Conservation (phyloP, 1,284 basidiomycete species). For the Ceratobasidium sp. region DNA sequence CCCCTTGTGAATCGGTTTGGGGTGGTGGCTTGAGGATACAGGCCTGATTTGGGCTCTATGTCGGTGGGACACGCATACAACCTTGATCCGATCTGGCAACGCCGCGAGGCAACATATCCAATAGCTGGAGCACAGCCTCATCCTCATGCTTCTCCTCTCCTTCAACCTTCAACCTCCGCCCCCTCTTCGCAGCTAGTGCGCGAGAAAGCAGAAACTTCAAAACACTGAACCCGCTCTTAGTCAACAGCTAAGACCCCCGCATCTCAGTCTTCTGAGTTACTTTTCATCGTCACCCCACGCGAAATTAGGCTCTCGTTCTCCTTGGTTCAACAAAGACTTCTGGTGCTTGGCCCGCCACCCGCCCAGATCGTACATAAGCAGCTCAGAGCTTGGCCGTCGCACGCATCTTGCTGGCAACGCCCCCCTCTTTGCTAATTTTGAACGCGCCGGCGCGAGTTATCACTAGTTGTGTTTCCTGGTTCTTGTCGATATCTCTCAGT, state of each 20-base stretch:
- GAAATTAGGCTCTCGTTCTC: conserved; percentile 21
- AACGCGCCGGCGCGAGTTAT: conserved; percentile 41
- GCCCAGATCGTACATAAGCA: conserved; percentile 24
- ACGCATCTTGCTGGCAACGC: conserved; percentile 5
- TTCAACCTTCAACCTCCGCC: conserved; percentile 29
- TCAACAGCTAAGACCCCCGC: conserved; percentile 11
- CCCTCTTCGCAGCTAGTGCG: conserved; percentile 26
- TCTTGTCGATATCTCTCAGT: conserved; percentile 19
- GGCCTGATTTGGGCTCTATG: not conserved
- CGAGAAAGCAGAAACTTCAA: conserved; percentile 33
- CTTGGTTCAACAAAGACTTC: conserved; percentile 41
- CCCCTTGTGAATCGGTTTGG: not conserved
- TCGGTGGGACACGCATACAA: conserved; percentile 29
- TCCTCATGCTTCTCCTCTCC: conserved; percentile 36
- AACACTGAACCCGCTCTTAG: conserved; percentile 24
- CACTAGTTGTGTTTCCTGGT: conserved; percentile 18
- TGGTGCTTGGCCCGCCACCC: conserved; percentile 33
- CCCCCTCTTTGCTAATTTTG: conserved; percentile 14
- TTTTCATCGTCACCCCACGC: conserved; percentile 20
- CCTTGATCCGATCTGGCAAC: conserved; percentile 34
- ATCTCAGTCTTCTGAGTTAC: conserved; percentile 21
- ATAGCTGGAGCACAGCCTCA: conserved; percentile 33
- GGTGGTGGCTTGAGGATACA: not conserved
- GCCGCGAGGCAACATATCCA: conserved; percentile 39
- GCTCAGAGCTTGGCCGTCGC: conserved; percentile 24